A percentile compares a stretch with the other conserved stretches of the same genome.
These are phyloP conservation scores for Arthrobotrys sinensis DNA, from an alignment of 2,329 filamentous ascomycete species.

Conservation along the genomic window DNA sequence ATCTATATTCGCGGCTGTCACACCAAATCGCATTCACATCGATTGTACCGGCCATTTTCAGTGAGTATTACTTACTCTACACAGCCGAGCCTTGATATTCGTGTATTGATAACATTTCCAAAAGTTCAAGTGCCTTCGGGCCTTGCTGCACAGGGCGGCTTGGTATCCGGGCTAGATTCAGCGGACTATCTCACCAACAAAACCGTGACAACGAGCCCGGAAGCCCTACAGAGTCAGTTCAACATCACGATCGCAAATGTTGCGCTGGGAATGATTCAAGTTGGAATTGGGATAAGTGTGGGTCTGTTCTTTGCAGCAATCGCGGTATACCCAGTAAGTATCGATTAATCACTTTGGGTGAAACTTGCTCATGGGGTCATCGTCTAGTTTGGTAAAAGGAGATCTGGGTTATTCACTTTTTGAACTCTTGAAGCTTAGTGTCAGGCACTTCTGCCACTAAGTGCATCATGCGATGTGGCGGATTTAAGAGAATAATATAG, in stretches of 20 bases:
- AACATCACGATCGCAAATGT: constrained; percentile 71
- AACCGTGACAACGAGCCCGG: constrained; percentile 21
- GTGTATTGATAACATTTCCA: background rate
- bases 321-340: constrained; percentile 67
- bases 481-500: too few species aligned
- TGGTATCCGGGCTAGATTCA: constrained; percentile 74
- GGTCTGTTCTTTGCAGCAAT: constrained; percentile 73
- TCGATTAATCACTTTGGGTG: constrained; percentile 63
- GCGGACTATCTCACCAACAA: constrained; percentile 69
- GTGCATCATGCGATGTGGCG: too few species aligned
- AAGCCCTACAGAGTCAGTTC: constrained; percentile 60
- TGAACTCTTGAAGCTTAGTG: constrained; percentile 63
- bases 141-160: constrained; percentile 74
- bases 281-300: constrained; percentile 76
- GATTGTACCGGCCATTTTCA: constrained; percentile 87
- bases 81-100: background rate
- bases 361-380: background rate
- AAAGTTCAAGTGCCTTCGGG: constrained; percentile 75
- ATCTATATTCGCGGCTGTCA: constrained; percentile 81
- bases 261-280: constrained; percentile 74
- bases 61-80: constrained; percentile 17
- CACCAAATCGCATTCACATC: constrained; percentile 87
- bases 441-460: too few species aligned
- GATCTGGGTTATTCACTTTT: constrained; percentile 74
- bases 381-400: constrained; percentile 71